Base-by-base conservation (phyloP, 2,329 filamentous ascomycete species). In the Exophiala alcalophila region DNA sequence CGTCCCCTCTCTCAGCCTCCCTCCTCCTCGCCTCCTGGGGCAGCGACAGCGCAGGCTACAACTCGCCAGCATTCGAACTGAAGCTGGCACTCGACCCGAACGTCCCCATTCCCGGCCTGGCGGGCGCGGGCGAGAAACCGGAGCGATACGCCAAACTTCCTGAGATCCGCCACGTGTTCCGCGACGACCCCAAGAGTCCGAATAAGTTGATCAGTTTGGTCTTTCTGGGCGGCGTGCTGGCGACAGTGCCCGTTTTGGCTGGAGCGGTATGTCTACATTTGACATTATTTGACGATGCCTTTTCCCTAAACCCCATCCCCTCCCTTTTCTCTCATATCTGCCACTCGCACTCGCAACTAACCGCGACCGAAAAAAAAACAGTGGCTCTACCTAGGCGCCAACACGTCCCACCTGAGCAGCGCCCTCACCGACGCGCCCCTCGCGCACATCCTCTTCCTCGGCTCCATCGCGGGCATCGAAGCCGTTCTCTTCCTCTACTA, bases 401-500 rank as follows among this genome's bases (percentile, higher is more conserved):
- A 98, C 65, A 60, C 90, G 48, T 77, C 76, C 58, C 88, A 97
- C 62, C 67, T 92, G 1, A 65, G 78, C 38, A 84, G 84, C 62
- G 91, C 92, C 6, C 67, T 96, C 36, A 71, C 78, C 44, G 73
- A 77, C 15, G 86, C 88, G 1, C 91, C 92, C 2, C 57, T 95
- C 29, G 83, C 91, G 4, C 91, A 98, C 63, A 72, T 72, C 20
- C 65, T 89, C 23, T 98, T 97, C 72, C 85, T 94, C 56, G 86
- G 85, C 37, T 95, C 89, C 4, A 80, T 98, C 42, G 49, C 95
- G 26, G 81, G 82, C 15, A 86, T 98, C 73, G 92, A 98, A 66
- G 85, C 78, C 11, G 81, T 95, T 43, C 96, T 98, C 69, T 91
- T 92, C 72, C 69, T 95, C 54, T 98, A 98, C 76, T 97, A 97